Base-by-base conservation (phyloP, 495 filamentous ascomycete species). In the Neurospora sp. region DNA sequence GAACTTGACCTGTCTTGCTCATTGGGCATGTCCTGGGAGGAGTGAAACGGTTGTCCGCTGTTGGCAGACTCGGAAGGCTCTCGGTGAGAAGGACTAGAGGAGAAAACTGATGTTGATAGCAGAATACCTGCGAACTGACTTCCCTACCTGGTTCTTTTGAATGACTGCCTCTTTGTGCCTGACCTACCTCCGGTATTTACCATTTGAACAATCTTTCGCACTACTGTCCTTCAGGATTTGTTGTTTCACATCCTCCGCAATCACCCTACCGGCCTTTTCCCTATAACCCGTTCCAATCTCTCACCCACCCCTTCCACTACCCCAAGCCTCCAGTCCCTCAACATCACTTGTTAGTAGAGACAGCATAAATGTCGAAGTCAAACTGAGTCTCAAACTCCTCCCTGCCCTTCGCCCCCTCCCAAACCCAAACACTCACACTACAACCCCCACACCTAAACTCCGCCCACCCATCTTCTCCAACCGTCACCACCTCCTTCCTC, bases 361-460 rank as follows among this genome's bases (percentile, higher is more conserved):
- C 48, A 59, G 20, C 20, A 35, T 65, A 65, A 14, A 65, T 65
- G 14, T 65, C 27, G 0, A 65, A 65, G 31, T 65, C 53, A 22
- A 74, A 70, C 73, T 68, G 70, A 42, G 73, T 74, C 39, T 77
- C 71, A 69, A 91, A 86, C 72, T 73, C 75, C 40, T 88, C 85
- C 72, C 87, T 80, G 7, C 84, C 85, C 39, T 86, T 82, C 16
- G 86, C 87, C n/a, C 80, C 80, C 68, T 84, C 83, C 73, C 89
- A 86, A 14, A 90, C 88, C 86, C 88, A 91, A 14, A 91, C 84
- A 71, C 87, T 85, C 5, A 90, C 85, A 76, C 85, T 88, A 61
- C 83, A 85, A 9, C 81, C 79, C 6, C 81, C 77, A 69, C 89
- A 89, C 0, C 80, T 80, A 74, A 92, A 91, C 35, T 76, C 69